Percentiles rank a stretch among this genome's conserved stretches.
Conservation (phyloP, 495 filamentous ascomycete genomes). For the Hypoxylon fragiforme region DNA sequence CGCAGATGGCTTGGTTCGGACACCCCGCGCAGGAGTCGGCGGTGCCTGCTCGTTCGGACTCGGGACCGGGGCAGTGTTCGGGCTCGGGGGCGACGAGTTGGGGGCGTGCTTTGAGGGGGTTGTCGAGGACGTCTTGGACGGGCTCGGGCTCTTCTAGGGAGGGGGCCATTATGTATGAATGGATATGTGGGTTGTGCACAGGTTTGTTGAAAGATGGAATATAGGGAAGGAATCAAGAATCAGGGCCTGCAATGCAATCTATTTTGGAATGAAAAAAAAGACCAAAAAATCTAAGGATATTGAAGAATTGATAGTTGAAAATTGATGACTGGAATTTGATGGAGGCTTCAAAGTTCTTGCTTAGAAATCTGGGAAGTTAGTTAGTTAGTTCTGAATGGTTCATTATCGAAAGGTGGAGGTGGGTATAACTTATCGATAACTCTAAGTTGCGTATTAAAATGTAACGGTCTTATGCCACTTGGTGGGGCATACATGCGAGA, state of each 20-base stretch:
- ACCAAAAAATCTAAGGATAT: no score
- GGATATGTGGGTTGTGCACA: not conserved
- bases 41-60: slow-evolving; percentile 81
- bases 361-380: slow-evolving; percentile 45
- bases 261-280: not conserved
- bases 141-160: slow-evolving; percentile 69
- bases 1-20: slow-evolving; percentile 94
- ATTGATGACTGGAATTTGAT: no score
- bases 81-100: slow-evolving; percentile 91
- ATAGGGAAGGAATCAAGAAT: not conserved
- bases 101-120: slow-evolving; percentile 70
- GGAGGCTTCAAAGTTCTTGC: no score
- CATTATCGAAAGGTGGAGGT: no score
- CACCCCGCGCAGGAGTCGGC: slow-evolving; percentile 89
- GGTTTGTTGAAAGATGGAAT: no score
- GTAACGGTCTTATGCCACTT: slow-evolving; percentile 3
- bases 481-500: slow-evolving; percentile 16
- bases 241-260: not conserved
- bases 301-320: not conserved
- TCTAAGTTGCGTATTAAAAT: not conserved
- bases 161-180: slow-evolving; percentile 64
- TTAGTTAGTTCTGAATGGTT: no score
- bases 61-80: slow-evolving; percentile 95
- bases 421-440: slow-evolving; percentile 8
- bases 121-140: slow-evolving; percentile 65